Base-by-base conservation (phyloP, 352 stramenopile species). In the Nothophytophthora sp. region DNA sequence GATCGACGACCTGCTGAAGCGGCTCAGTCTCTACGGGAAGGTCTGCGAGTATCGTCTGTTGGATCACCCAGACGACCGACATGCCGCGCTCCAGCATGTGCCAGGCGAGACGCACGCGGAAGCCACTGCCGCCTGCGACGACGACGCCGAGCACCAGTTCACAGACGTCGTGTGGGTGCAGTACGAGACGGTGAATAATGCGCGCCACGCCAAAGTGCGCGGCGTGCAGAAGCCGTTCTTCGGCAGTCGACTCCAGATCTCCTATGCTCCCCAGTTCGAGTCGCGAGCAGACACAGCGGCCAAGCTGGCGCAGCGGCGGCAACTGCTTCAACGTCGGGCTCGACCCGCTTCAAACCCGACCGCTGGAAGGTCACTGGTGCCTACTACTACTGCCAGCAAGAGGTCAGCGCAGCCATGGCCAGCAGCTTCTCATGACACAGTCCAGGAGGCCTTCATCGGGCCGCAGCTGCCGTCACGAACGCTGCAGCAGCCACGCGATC, bases 111-210 rank as follows among this genome's bases (percentile, higher is more conserved):
- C 15, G 6, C 19, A 39, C 16, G 19, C 9, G 13, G 36, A 23
- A 13, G 19, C 13, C 3, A 28, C 20, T 5, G 23, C 44, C 3
- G 29, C 12, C 0, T 35, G 20, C 8, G 23, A 64, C 1, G 55
- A 68, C 7, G 55, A 73, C 35, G 44, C 43, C 4, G 50, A 70
- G 22, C 37, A 63, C 15, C 37, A 55, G 12, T 92, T 87, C 52
- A 82, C 69, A 2, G 73, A 92, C 41, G 61, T 68, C 1, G 49
- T 92, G 12, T 90, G 77, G 79, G 53, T 92, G 22, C 50, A 88
- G 39, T 92, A 88, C 60, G 80, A 87, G 60, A 88, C 70, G 23
- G 73, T 88, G 25, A 88, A 86, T 50, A 88, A 88, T 16, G 79
- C 82, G 35, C 77, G 82, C 7, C 72, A 86, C 38, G 82, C 82